Evolutionary conservation across 805 yeast genomes (phyloP).

Genomic region (Lipomyces starkeyi): DNA sequence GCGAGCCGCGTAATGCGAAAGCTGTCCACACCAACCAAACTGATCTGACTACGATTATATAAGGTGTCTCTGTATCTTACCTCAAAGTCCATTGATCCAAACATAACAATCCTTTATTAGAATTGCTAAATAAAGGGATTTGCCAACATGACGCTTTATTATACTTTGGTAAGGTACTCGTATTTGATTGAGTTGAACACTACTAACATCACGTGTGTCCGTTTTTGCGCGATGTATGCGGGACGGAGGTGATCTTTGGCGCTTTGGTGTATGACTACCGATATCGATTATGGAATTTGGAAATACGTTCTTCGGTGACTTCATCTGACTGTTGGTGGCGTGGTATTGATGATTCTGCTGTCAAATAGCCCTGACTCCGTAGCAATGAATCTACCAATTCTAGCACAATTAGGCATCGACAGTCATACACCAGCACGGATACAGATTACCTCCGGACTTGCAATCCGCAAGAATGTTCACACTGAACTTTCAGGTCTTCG

Average conservation of each 20-base stretch:
- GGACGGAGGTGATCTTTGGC: neutral
- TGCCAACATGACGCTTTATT: constrained; percentile 52
- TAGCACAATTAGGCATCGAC: neutral
- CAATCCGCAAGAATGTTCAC: neutral
- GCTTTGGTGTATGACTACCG: neutral
- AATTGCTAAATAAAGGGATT: neutral
- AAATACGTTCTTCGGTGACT: no score
- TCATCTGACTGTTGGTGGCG: no score
- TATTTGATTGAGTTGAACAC: neutral
- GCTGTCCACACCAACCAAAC: neutral
- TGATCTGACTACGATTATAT: neutral
- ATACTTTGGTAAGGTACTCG: constrained; percentile 47
- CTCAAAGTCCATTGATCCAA: neutral
- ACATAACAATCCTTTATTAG: neutral
- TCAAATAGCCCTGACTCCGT: no score
- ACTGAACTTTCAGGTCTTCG: constrained; percentile 58
- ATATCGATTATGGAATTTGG: no score
- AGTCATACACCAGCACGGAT: neutral
- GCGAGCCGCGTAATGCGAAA: no score
- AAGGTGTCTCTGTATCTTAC: neutral
- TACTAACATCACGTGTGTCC: neutral
- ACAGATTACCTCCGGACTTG: neutral
- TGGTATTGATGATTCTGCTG: no score
- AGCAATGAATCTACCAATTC: neutral
- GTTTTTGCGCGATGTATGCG: neutral